Base-by-base conservation (phyloP, 2,329 filamentous ascomycete genomes). In the Clonostachys rhizophaga region DNA sequence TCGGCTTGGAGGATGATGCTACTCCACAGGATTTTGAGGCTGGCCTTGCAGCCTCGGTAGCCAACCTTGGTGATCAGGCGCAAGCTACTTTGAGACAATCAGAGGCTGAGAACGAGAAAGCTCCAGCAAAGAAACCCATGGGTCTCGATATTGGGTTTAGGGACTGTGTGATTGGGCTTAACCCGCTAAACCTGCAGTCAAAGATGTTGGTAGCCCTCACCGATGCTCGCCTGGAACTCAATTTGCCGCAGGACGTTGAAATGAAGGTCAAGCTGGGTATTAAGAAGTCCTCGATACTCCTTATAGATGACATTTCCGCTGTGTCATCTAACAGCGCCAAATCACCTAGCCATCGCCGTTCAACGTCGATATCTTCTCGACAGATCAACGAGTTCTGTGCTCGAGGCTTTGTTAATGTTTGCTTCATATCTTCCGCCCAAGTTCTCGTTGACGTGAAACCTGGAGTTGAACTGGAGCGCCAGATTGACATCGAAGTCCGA, bases 91-190 rank as follows among this genome's bases (percentile, higher is more conserved):
- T 82, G 11, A 50, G 55, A 12, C 56, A 54, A 5, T 55, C 61
- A 7, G n/a, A 62, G 55, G 58, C 60, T 11, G 55, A 63, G 2
- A 85, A 85, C 56, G 24, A 30, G 24, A 30, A 30, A 10, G 24
- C 9, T 8, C 24, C 24, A 10, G 24, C 24, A 30, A 10, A 30
- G 24, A 30, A 30, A 30, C 78, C 84, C 1, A 76, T 87, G 42
- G 81, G 79, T 14, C 67, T 95, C 44, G 85, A 91, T 55, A 55
- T 97, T n/a, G 76, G 85, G 8, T 74, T 97, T 49, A 78, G 83
- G 52, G 89, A 96, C 61, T 95, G 89, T 52, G 76, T 91, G 10
- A 55, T 97, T 42, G 91, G 91, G 0, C 69, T 99, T 8, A 95
- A 95, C 56, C 94, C 94, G 6, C 76, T 89, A 2, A 82, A 83